Evolutionary conservation across 768 basidiomycete species (phyloP).

Genomic region (Rhizopogon vulgaris): DNA sequence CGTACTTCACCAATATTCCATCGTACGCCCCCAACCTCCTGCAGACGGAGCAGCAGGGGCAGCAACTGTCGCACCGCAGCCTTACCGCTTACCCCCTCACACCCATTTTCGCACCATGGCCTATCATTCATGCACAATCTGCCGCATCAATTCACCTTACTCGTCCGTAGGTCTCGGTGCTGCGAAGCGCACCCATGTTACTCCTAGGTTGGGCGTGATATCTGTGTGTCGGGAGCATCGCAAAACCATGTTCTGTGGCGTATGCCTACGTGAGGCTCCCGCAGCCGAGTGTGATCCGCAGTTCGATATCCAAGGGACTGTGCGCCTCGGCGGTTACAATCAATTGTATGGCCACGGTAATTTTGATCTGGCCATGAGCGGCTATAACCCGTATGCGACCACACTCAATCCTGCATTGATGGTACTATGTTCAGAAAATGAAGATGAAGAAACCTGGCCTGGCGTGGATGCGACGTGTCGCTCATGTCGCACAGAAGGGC

Average conservation of each 20-base stretch:
- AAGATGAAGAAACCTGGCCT: conserved; percentile 66
- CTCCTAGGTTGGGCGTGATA: conserved; percentile 40
- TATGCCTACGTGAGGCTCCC: conserved; percentile 64
- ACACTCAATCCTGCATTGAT: conserved; percentile 23
- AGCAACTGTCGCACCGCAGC: conserved; percentile 26
- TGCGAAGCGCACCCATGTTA: conserved; percentile 41
- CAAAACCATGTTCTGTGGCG: conserved; percentile 54
- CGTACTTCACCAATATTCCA: conserved; percentile 40
- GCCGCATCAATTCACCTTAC: conserved; percentile 60
- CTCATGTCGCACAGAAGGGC: conserved; percentile 56
- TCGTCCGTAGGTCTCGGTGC: conserved; percentile 42
- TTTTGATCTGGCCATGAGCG: conserved; percentile 15
- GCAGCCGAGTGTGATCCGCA: conserved; percentile 33
- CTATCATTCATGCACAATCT: conserved; percentile 52
- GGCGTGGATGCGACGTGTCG: conserved; percentile 63
- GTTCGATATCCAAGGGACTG: conserved; percentile 24
- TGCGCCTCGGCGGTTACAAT: conserved; percentile 27
- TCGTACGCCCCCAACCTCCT: conserved; percentile 35
- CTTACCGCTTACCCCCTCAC: conserved; percentile 42
- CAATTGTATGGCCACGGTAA: conserved; percentile 21
- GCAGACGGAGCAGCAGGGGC: conserved; percentile 24
- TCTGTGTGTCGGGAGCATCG: conserved; percentile 61
- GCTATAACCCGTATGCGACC: conserved; percentile 19
- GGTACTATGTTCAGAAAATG: conserved; percentile 59
- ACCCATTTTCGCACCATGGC: conserved; percentile 60